Percentiles rank a stretch among this genome's conserved stretches.
These are phyloP conservation scores for Platanthera zijinensis DNA, from an alignment of 106 monocot genomes.

Conservation along the genomic window DNA sequence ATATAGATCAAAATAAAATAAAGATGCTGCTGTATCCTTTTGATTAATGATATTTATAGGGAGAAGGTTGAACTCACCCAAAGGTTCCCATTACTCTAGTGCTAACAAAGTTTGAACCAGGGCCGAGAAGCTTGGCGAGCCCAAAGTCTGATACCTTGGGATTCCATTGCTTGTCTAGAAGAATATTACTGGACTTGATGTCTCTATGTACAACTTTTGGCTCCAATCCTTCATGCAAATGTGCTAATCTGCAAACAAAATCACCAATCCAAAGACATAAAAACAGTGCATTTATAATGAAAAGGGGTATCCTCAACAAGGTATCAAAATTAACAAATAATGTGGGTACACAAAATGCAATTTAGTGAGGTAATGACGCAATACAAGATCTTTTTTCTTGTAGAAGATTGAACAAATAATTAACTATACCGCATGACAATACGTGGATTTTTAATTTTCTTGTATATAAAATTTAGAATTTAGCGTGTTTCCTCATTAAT, in stretches of 20 bases:
- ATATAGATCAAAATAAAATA: background rate
- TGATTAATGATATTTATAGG: background rate
- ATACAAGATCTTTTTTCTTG: too few species aligned
- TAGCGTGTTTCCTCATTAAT: too few species aligned
- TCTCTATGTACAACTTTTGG: slow-evolving; percentile 96
- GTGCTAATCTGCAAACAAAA: slow-evolving; percentile 57
- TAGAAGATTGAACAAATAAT: too few species aligned
- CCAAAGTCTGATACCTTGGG: slow-evolving; percentile 95
- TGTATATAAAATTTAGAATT: too few species aligned
- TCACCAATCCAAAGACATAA: background rate
- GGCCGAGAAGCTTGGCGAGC: slow-evolving; percentile 74
- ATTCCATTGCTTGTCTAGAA: slow-evolving; percentile 83
- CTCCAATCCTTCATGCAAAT: slow-evolving; percentile 92
- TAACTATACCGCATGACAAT: too few species aligned
- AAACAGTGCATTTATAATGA: background rate
- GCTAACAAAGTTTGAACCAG: slow-evolving; percentile 73
- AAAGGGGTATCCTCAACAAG: too few species aligned
- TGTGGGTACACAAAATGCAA: too few species aligned
- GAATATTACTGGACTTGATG: slow-evolving; percentile 94
- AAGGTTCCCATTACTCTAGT: slow-evolving; percentile 98
- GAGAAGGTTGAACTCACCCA: slow-evolving; percentile 38
- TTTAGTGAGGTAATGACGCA: too few species aligned
- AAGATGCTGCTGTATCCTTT: too few species aligned
- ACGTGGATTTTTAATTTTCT: too few species aligned
- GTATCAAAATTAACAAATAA: too few species aligned